Evolutionary conservation across 2,329 filamentous ascomycete genomes (phyloP), one percentile per base, ranked within the genome.

Genomic region (Penicillium verrucosum): DNA sequence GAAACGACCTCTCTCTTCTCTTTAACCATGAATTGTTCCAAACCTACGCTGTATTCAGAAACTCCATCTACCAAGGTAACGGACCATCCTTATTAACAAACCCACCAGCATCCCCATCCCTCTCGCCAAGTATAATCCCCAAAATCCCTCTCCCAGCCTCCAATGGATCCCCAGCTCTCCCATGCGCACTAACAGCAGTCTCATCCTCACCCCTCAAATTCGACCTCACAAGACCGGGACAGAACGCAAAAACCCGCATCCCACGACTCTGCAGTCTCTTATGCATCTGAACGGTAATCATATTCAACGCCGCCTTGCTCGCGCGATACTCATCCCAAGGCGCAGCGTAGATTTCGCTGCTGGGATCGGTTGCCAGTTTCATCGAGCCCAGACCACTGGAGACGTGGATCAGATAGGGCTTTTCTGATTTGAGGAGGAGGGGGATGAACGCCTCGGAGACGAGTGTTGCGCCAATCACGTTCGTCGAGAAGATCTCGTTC

Each of bases 361-460:
- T 23, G 5, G 51, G 40, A 14, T 62, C 61, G 1, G 11, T 46
- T 41, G 57, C 60, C 14, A 41, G 34, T 21, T 63, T 63, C 9
- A 56, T 11, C 29, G 69, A 72, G 5, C 74, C 75, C 7, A 74
- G 54, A 1, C 34, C 58, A n/a, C 69, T 73, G 3, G 66, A 68
- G 3, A 77, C 64, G 29, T 76, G 71, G 57, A 77, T 69, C 41
- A 74, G 59, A 61, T 47, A 70, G 32, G 59, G 67, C 16, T 59
- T 51, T 3, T 61, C 51, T 2, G 73, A 73, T 23, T 66, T 65
- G 7, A 68, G 60, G 7, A 77, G 60, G 0, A 76, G 65, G 0
- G 70, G 73, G 2, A 65, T 21, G n/a, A 75, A 62, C 1, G 66
- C 66, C 27, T 72, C 57, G 0, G 70, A 68, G 3, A 75, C 49